phyloP scores from a whole-genome alignment of 148 eudicot species.

The Chenopodium quinoa region DNA sequence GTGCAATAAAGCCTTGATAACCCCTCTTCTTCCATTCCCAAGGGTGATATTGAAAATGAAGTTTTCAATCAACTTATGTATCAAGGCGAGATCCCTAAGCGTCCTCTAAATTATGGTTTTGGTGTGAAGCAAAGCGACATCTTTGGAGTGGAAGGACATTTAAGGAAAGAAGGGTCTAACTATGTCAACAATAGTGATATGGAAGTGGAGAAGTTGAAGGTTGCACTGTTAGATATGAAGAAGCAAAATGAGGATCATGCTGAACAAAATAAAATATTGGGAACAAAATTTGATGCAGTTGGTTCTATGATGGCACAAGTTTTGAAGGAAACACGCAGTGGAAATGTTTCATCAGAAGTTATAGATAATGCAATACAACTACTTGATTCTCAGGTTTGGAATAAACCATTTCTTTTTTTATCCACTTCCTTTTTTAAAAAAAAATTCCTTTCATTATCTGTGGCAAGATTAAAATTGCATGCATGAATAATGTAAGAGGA shows the following conservation, averaged over 20 bases:
- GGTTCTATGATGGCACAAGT: no score
- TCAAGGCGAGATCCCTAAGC: neutral
- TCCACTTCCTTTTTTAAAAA: no score
- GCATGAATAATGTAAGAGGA: no score
- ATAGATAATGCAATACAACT: no score
- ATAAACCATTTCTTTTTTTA: no score
- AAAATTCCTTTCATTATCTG: no score
- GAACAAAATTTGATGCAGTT: no score
- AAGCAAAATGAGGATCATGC: neutral
- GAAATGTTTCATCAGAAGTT: no score
- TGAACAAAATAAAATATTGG: no score
- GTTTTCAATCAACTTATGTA: neutral
- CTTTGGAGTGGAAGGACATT: neutral
- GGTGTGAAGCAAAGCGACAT: neutral
- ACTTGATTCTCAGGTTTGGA: no score
- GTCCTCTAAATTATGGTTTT: conserved; percentile 1
- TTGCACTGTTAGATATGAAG: neutral
- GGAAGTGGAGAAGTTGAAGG: neutral
- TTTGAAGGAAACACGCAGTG: no score
- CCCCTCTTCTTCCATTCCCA: neutral
- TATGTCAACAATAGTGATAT: neutral
- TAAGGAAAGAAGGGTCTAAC: neutral
- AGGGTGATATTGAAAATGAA: conserved; percentile 3
- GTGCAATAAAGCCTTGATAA: neutral
- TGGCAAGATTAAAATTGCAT: no score